phyloP scores from a whole-genome alignment of 345 rosid genomes.

The Pistacia integerrima region DNA sequence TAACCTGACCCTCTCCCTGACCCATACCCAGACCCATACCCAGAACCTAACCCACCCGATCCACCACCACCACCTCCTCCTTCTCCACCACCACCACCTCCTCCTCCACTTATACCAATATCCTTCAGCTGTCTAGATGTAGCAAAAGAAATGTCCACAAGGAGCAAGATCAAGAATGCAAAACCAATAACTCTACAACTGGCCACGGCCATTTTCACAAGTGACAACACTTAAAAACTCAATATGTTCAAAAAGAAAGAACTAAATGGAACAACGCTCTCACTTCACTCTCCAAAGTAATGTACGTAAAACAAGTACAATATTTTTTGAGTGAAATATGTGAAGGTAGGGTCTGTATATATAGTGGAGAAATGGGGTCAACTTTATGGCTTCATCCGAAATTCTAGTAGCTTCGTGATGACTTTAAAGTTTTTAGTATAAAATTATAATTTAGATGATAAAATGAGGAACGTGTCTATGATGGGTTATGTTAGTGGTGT shows the following conservation, averaged over 20 bases:
- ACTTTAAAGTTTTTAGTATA: background rate
- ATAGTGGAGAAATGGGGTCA: constrained; percentile 6
- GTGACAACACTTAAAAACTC: background rate
- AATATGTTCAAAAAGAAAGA: background rate
- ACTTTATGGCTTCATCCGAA: background rate
- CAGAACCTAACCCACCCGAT: constrained; percentile 49
- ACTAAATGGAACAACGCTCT: background rate
- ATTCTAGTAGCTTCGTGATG: constrained; percentile 26
- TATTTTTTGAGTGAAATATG: constrained; percentile 8
- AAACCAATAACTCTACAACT: constrained; percentile 33
- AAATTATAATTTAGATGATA: background rate
- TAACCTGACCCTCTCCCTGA: constrained; percentile 34
- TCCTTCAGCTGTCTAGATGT: constrained; percentile 33
- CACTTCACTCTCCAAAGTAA: no score
- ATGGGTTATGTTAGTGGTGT: constrained; percentile 23
- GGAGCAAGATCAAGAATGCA: constrained; percentile 45
- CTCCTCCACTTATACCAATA: constrained; percentile 16
- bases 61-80: constrained; percentile 47
- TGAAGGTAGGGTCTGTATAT: constrained; percentile 13
- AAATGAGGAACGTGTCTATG: constrained; percentile 8
- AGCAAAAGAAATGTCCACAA: constrained; percentile 49
- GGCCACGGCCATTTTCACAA: constrained; percentile 20
- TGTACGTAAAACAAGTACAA: background rate
- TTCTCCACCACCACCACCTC: constrained; percentile 47
- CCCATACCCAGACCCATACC: constrained; percentile 35